These are phyloP conservation scores for Ophiostoma triangulosporum DNA, from an alignment of 2,329 filamentous ascomycete genomes.

Conservation along the genomic window DNA sequence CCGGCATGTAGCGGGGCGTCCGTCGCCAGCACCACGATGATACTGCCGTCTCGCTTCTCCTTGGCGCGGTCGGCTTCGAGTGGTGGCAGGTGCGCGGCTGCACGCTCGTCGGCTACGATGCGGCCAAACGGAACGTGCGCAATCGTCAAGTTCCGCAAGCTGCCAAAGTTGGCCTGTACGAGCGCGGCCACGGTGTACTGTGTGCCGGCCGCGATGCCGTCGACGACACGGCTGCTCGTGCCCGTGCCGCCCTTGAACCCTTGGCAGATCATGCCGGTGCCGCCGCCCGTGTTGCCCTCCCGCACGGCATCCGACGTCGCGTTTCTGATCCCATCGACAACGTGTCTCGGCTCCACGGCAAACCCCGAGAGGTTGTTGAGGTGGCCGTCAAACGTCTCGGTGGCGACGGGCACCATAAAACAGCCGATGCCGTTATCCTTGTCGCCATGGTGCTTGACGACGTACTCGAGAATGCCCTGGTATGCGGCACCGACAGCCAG, in stretches of 20 bases:
- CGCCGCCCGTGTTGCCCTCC: conserved; percentile 52
- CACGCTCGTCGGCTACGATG: conserved; percentile 34
- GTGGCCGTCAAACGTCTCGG: conserved; percentile 50
- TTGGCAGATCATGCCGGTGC: conserved; percentile 55
- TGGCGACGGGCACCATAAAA: conserved; percentile 44
- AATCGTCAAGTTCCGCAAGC: conserved; percentile 40
- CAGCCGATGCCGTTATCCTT: conserved; percentile 26
- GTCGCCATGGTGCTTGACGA: conserved; percentile 29
- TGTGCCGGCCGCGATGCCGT: conserved; percentile 14
- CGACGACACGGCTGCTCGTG: conserved; percentile 43
- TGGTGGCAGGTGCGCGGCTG: conserved; percentile 12
- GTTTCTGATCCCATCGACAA: conserved; percentile 38
- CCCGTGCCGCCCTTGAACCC: conserved; percentile 56
- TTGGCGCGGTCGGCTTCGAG: conserved; percentile 35
- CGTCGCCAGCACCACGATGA: conserved; percentile 46
- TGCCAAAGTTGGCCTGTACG: conserved; percentile 53
- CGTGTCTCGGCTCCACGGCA: conserved; percentile 37
- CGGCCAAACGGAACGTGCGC: conserved; percentile 48
- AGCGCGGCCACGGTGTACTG: conserved; percentile 47
- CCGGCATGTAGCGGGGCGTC: conserved; percentile 22
- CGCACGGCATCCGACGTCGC: conserved; percentile 36
- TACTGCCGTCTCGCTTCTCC: conserved; percentile 30
- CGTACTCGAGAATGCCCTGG: conserved; percentile 44
- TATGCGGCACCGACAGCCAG: conserved; percentile 44
- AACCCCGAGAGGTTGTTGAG: conserved; percentile 45